Evolutionary conservation across 2,329 filamentous ascomycete species (phyloP).

Genomic region (Cylindrodendrum hubeiense): DNA sequence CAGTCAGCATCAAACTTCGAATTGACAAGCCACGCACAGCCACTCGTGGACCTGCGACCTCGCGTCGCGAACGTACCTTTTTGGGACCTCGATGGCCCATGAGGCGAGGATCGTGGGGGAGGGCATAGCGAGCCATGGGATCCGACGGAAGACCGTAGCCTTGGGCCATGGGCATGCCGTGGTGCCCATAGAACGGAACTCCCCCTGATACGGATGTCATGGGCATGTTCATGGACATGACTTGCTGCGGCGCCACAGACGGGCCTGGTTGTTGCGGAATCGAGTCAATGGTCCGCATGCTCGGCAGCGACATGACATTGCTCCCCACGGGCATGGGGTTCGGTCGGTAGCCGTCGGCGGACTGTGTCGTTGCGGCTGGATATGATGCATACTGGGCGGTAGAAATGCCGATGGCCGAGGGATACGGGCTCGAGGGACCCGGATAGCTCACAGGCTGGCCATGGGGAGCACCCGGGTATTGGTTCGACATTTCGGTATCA

Average conservation of each 20-base stretch:
- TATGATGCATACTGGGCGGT: slow-evolving; percentile 49
- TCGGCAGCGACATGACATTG: slow-evolving; percentile 52
- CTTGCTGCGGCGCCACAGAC: slow-evolving; percentile 50
- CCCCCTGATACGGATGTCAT: slow-evolving; percentile 45
- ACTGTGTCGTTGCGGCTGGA: slow-evolving; percentile 43
- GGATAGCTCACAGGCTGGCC: slow-evolving; percentile 47
- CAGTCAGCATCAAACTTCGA: slow-evolving; percentile 29
- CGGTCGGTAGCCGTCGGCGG: slow-evolving; percentile 47
- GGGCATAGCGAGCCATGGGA: slow-evolving; percentile 58
- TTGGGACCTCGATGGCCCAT: slow-evolving; percentile 65
- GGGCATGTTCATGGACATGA: slow-evolving; percentile 51
- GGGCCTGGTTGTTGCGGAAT: slow-evolving; percentile 46
- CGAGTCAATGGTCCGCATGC: slow-evolving; percentile 56
- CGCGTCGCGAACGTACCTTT: slow-evolving; percentile 60
- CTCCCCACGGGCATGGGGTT: slow-evolving; percentile 44
- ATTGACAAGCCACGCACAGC: neutral
- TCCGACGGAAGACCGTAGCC: slow-evolving; percentile 59
- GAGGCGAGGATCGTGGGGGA: slow-evolving; percentile 63
- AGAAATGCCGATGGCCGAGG: slow-evolving; percentile 36
- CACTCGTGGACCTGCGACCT: slow-evolving; percentile 7
- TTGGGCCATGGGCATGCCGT: slow-evolving; percentile 48
- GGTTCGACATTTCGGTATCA: slow-evolving; percentile 50
- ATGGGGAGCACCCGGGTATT: slow-evolving; percentile 48
- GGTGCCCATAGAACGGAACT: slow-evolving; percentile 60
- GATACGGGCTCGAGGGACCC: slow-evolving; percentile 41